Percentiles rank a stretch among this genome's conserved stretches.
phyloP scores from a whole-genome alignment of 75 land plant species.

The Pinus taeda region DNA sequence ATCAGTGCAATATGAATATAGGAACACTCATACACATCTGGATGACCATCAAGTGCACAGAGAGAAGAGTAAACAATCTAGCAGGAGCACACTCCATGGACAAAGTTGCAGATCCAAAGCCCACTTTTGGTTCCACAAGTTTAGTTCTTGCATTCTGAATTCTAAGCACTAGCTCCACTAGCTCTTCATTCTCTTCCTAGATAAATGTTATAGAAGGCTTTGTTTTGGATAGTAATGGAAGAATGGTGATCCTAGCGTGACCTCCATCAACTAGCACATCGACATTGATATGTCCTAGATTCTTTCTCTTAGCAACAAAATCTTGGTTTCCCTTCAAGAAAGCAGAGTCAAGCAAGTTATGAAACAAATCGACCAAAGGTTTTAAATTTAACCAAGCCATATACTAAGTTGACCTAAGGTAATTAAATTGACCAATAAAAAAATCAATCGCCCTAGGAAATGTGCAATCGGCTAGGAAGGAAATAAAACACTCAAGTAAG shows the following conservation, averaged over 20 bases:
- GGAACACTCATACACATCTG: constrained; percentile 76
- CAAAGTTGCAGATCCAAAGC: constrained; percentile 86
- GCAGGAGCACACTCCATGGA: constrained; percentile 96
- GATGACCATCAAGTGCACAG: constrained; percentile 81
- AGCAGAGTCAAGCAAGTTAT: no score
- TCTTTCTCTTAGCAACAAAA: constrained; percentile 79
- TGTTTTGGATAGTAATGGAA: constrained; percentile 81
- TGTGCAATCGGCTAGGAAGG: no score
- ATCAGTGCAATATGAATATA: constrained; percentile 71
- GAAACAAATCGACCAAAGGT: no score
- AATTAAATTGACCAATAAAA: no score
- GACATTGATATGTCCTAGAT: constrained; percentile 74
- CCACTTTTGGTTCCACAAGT: constrained; percentile 91
- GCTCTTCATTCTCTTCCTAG: constrained; percentile 69
- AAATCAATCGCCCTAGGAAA: no score
- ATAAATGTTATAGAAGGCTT: constrained; percentile 70
- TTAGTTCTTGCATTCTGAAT: constrained; percentile 89
- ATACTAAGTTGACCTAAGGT: no score
- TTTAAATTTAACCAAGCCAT: neutral
- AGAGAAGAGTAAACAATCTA: constrained; percentile 86
- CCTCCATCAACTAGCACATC: constrained; percentile 92
- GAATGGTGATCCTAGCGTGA: constrained; percentile 84
- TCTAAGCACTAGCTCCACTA: constrained; percentile 71
- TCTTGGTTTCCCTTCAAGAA: no score
- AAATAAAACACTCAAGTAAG: no score